A percentile compares a stretch with the other conserved stretches of the same genome.
phyloP scores from a whole-genome alignment of 805 yeast genomes.

The Starmerella apicola region DNA sequence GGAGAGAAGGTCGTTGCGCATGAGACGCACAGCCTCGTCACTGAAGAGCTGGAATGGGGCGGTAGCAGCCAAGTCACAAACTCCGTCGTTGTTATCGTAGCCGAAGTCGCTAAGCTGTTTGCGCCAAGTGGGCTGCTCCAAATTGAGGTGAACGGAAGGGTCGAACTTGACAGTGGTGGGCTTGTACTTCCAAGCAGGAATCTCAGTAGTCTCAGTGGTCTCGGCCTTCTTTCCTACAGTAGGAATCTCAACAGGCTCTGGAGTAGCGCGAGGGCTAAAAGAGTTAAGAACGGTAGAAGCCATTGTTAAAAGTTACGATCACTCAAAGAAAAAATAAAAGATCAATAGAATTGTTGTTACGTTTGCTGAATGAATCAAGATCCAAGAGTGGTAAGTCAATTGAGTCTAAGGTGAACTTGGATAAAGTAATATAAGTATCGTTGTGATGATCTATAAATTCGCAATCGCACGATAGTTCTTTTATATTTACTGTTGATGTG shows the following conservation, averaged over 20 bases:
- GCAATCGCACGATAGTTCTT: too few species aligned
- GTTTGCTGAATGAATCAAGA: too few species aligned
- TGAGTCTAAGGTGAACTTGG: too few species aligned
- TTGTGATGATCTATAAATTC: too few species aligned
- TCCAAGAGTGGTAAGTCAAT: too few species aligned
- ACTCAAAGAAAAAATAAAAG: too few species aligned
- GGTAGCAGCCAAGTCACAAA: slow-evolving; percentile 43
- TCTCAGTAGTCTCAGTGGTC: background rate
- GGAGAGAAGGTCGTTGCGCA: slow-evolving; percentile 42
- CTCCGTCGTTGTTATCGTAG: slow-evolving; percentile 35
- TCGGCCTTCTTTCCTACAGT: background rate
- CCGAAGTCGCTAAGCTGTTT: slow-evolving; percentile 42
- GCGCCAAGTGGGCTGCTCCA: slow-evolving; percentile 26
- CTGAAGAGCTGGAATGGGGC: slow-evolving; percentile 53
- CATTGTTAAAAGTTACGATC: background rate
- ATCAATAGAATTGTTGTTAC: too few species aligned
- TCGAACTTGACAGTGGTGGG: slow-evolving; percentile 24
- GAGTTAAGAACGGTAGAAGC: background rate
- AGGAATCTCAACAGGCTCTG: background rate
- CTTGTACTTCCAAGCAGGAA: slow-evolving; percentile 8
- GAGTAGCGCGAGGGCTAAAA: background rate
- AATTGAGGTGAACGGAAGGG: slow-evolving; percentile 29
- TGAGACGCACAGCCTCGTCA: slow-evolving; percentile 45
- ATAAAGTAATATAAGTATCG: too few species aligned
- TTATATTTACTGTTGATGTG: too few species aligned